Base-by-base conservation (phyloP, 768 basidiomycete genomes). In the Fibroporia radiculosa region DNA sequence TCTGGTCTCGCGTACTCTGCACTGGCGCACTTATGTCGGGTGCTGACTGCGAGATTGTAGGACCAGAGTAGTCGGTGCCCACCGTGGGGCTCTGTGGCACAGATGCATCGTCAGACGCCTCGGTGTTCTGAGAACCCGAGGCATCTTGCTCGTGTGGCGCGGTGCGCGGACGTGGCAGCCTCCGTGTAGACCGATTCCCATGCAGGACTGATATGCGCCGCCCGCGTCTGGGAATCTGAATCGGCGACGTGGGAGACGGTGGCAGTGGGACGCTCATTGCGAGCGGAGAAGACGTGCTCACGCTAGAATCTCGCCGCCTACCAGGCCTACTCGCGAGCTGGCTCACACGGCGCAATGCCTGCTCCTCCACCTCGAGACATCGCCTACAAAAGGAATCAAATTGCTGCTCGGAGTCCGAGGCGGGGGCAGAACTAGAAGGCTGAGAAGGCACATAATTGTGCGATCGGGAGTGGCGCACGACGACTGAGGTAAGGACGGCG, bases 311-410 rank as follows among this genome's bases (percentile, higher is more conserved):
- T 44, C 39, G 28, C 40, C 46, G 48, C 16, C 50, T 42, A 22
- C 48, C 44, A 13, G 49, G 49, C 45, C 36, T 37, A 29, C 50
- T 50, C 12, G 77, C 76, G 13, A 83, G 62, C 49, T 78, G 76
- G 57, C 74, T 82, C 40, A 89, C 85, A 27, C 82, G 71, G 31
- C 68, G 65, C 29, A 88, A 62, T 22, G 83, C 80, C 42, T 76
- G 71, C 53, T 82, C 78, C 58, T 91, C 87, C 14, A 88, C 71
- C 43, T 84, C 76, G 41, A 76, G 72, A 59, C 86, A 89, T 48
- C 62, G 69, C 22, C 67, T 59, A 57, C 74, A 80, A 32, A 89
- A 71, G 42, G 78, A 75, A 16, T 74, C 67, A 33, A 88, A 51
- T 7, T 66, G 58, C 26, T 55, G 45, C 50, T 76, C 74, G 13